Percentiles rank a stretch among this genome's conserved stretches.
phyloP scores from a whole-genome alignment of 73 alveolate genomes.

The Vitrella brassicaformis region DNA sequence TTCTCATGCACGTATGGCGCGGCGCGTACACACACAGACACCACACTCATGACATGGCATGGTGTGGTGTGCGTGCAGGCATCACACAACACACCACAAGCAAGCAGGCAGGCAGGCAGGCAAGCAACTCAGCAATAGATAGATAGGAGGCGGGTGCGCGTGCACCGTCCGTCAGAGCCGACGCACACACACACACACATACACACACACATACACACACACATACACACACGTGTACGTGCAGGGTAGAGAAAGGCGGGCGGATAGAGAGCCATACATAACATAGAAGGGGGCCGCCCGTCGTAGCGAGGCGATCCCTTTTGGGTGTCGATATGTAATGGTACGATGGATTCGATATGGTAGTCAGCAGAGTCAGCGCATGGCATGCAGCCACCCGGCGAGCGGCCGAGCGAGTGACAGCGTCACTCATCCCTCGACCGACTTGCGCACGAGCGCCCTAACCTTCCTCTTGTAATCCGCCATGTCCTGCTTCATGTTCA shows the following conservation, averaged over 20 bases:
- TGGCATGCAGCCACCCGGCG: not conserved
- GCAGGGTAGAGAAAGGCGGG: not conserved
- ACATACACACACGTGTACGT: not conserved
- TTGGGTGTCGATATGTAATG: too few relatives aligned
- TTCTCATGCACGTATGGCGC: too few relatives aligned
- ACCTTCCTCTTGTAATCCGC: not conserved
- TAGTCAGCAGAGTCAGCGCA: not conserved
- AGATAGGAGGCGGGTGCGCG: not conserved
- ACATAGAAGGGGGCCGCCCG: not conserved
- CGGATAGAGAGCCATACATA: too few relatives aligned
- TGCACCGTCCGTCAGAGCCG: not conserved
- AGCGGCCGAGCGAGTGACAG: too few relatives aligned
- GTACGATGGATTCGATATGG: not conserved
- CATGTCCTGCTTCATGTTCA: not conserved
- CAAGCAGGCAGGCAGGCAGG: not conserved
- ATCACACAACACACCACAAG: too few relatives aligned
- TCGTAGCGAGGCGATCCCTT: not conserved
- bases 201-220: not conserved
- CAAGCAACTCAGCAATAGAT: not conserved
- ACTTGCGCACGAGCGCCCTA: not conserved
- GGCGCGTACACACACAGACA: too few relatives aligned
- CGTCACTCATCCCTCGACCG: not conserved
- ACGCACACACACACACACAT: not conserved
- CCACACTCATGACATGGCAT: too few relatives aligned
- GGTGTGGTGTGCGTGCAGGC: too few relatives aligned